Evolutionary conservation across 1,284 basidiomycete species (phyloP), one percentile per base, ranked within the genome.

Genomic region (Singerocomus rubriflavus): DNA sequence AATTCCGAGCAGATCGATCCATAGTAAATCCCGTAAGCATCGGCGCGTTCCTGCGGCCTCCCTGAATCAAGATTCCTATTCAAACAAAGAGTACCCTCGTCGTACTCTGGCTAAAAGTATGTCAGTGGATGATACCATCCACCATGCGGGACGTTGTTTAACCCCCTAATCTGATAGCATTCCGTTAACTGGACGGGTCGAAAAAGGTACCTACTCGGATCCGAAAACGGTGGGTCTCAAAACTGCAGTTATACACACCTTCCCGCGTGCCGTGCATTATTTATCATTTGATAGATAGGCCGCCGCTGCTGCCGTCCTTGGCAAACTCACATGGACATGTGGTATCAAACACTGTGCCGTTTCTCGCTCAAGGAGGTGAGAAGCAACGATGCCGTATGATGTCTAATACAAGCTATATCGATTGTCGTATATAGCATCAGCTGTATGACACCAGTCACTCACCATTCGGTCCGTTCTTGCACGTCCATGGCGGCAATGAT

Each of bases 331-430:
- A 50, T 42, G 49, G 14, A 9, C 33, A 40, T 25, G 14, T 39
- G 21, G 35, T 29, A 39, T 50, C 17, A 47, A 50, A n/a, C 32
- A 21, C 29, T 38, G n/a, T 44, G 41, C 21, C 39, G 43, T 36
- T 43, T 44, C 52, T 41, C 40, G 29, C 26, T 36, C 12, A 38
- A 48, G 33, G 36, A 46, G 49, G 39, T 49, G 53, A 51, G 49
- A 60, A 50, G 43, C n/a, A 17, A 5, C 10, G 0, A 57, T 63
- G 61, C 61, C 63, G 61, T 63, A 62, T 34, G 26, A 31, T 50
- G 51, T 30, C 64, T 31, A 59, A 59, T 63, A 67, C 52, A 52
- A 62, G 61, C 21, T 46, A 66, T 66, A 63, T 63, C 34, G 33
- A 53, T 48, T 51, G 2, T 50, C 58, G 6, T 51, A 65, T 64